Percentiles rank a stretch among this genome's conserved stretches.
Conservation (phyloP, 306 rosid species). For the Coriaria nepalensis region DNA sequence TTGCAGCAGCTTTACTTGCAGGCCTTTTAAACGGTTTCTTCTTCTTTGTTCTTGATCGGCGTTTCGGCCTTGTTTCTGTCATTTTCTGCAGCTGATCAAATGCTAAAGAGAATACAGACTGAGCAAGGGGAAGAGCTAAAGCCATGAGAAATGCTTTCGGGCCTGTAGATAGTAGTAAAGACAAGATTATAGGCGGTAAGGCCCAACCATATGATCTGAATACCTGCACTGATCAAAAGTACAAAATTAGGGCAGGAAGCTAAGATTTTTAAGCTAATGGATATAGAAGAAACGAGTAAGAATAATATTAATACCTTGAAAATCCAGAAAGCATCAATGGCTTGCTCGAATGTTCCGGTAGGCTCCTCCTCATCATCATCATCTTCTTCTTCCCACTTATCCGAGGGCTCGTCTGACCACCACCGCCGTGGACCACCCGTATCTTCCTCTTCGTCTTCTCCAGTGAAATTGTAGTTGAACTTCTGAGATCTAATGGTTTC, state of each 20-base stretch:
- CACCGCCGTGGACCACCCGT: slow-evolving; percentile 21
- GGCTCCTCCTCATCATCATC: background rate
- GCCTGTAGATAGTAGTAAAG: slow-evolving; percentile 49
- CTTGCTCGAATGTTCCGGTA: slow-evolving; percentile 34
- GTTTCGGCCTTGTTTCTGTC: slow-evolving; percentile 35
- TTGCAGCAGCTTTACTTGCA: slow-evolving; percentile 1
- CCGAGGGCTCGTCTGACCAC: slow-evolving; percentile 63
- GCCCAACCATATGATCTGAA: slow-evolving; percentile 85
- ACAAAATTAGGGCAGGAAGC: background rate
- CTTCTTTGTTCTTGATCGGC: slow-evolving; percentile 37
- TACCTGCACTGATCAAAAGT: slow-evolving; percentile 34
- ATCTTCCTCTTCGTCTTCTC: slow-evolving; percentile 10
- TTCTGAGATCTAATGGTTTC: slow-evolving; percentile 40
- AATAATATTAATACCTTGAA: slow-evolving; percentile 36
- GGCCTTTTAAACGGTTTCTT: slow-evolving; percentile 30
- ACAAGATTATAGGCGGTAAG: slow-evolving; percentile 43
- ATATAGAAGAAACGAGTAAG: background rate
- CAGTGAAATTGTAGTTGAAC: slow-evolving; percentile 31
- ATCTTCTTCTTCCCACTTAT: slow-evolving; percentile 21
- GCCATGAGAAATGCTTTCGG: slow-evolving; percentile 95
- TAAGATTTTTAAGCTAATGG: background rate
- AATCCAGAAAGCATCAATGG: slow-evolving; percentile 59
- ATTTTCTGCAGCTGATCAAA: slow-evolving; percentile 67
- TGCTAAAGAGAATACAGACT: slow-evolving; percentile 61
- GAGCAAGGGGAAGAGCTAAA: slow-evolving; percentile 71